phyloP scores from a whole-genome alignment of 2,329 filamentous ascomycete species.

The Aureobasidium pullulans region DNA sequence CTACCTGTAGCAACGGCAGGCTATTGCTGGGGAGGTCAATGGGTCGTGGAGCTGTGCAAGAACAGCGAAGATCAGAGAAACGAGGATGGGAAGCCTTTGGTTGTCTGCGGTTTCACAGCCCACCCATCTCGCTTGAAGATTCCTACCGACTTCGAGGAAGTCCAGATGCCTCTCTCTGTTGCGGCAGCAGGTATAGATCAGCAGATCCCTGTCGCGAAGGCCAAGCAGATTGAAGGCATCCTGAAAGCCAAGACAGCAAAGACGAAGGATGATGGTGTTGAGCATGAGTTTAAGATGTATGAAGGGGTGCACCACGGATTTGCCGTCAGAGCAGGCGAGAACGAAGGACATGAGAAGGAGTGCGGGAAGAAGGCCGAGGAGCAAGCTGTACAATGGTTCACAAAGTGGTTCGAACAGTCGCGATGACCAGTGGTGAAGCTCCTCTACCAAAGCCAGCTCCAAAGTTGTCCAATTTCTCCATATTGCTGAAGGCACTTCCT shows the following conservation, averaged over 20 bases:
- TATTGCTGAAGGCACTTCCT: conserved; percentile 7
- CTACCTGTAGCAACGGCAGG: conserved; percentile 29
- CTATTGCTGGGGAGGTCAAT: conserved; percentile 31
- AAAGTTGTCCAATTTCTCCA: conserved; percentile 20
- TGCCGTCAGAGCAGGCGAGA: conserved; percentile 29
- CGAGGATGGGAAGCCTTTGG: neutral
- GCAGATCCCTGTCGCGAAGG: conserved; percentile 25
- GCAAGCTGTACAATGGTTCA: conserved; percentile 33
- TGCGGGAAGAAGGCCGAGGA: conserved; percentile 30
- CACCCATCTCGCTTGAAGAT: conserved; percentile 29
- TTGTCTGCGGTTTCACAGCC: conserved; percentile 17
- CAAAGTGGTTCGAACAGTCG: conserved; percentile 24
- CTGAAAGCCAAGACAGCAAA: conserved; percentile 28
- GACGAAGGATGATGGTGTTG: conserved; percentile 25
- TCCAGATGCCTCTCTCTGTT: conserved; percentile 28
- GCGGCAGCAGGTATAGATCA: conserved; percentile 26
- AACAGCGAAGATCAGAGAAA: conserved; percentile 14
- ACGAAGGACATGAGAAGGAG: conserved; percentile 26
- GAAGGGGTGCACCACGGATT: conserved; percentile 31
- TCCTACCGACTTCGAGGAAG: conserved; percentile 28
- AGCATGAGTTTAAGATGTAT: conserved; percentile 32
- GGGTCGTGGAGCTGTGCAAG: conserved; percentile 27
- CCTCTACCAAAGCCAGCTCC: conserved; percentile 16
- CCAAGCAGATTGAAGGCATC: conserved; percentile 27
- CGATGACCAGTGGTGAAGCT: neutral